These are phyloP conservation scores for Penicillium digitatum DNA, from an alignment of 2,329 filamentous ascomycete genomes.

Conservation along the genomic window DNA sequence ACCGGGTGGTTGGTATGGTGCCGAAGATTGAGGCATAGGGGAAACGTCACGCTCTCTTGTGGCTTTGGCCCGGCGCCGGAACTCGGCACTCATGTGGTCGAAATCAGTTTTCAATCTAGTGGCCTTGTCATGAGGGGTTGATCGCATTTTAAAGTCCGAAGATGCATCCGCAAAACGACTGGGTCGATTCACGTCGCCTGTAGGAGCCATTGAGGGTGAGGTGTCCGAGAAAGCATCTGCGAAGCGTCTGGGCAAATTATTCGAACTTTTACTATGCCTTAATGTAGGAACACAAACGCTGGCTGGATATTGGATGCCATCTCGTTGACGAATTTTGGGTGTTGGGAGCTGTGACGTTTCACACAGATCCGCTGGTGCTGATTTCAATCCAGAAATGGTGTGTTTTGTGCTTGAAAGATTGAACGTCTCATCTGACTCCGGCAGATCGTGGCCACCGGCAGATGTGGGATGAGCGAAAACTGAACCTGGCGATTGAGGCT, in stretches of 20 bases:
- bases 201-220: background rate
- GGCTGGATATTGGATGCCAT: background rate
- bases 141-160: background rate
- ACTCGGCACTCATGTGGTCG: conserved; percentile 30
- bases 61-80: conserved; percentile 55
- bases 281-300: background rate
- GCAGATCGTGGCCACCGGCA: conserved; percentile 1
- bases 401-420: background rate
- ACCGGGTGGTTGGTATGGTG: conserved; percentile 54
- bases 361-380: background rate
- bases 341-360: background rate
- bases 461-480: conserved; percentile 25
- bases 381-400: background rate
- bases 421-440: conserved; percentile 3
- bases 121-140: conserved; percentile 25
- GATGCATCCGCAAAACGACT: conserved; percentile 5
- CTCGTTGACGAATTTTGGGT: background rate
- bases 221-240: background rate
- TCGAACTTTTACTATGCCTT: background rate
- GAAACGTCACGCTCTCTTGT: conserved; percentile 58
- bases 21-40: conserved; percentile 64
- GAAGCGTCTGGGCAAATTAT: background rate
- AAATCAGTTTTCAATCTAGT: conserved; percentile 26
- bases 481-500: conserved; percentile 21
- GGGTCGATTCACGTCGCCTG: background rate